A percentile compares a stretch with the other conserved stretches of the same genome.
These are phyloP conservation scores for Candida parachauliodes DNA, from an alignment of 805 yeast species.

Conservation along the genomic window DNA sequence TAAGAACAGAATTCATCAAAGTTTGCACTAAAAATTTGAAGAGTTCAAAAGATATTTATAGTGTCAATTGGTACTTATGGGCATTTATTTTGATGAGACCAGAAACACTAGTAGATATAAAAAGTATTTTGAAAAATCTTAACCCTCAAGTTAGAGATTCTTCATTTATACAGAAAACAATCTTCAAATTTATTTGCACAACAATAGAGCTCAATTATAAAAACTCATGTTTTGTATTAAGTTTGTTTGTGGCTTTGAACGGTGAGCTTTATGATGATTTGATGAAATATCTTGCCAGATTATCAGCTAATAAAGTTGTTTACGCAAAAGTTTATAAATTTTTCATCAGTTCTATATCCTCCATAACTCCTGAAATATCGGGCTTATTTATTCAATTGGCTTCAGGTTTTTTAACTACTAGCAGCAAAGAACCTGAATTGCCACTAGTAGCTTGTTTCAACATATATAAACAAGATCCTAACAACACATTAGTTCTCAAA, in stretches of 20 bases:
- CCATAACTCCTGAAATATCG: slow-evolving; percentile 11
- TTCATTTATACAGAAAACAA: slow-evolving; percentile 4
- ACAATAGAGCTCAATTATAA: slow-evolving; percentile 9
- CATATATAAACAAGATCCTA: slow-evolving; percentile 9
- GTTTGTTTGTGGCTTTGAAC: slow-evolving; percentile 14
- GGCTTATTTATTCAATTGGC: slow-evolving; percentile 19
- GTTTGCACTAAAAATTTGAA: slow-evolving; percentile 2
- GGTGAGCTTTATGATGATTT: slow-evolving; percentile 6
- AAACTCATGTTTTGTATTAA: slow-evolving; percentile 13
- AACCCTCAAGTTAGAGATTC: not conserved
- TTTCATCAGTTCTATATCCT: slow-evolving; percentile 16
- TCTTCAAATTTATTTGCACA: slow-evolving; percentile 10
- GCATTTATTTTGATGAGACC: slow-evolving; percentile 3
- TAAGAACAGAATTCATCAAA: not conserved
- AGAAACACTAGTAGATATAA: not conserved
- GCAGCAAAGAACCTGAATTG: slow-evolving; percentile 20
- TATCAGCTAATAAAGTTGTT: slow-evolving; percentile 7
- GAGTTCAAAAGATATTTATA: slow-evolving; percentile 1
- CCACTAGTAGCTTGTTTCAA: slow-evolving; percentile 25
- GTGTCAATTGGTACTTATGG: slow-evolving; percentile 7
- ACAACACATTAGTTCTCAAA: slow-evolving; percentile 12
- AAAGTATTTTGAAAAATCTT: not conserved
- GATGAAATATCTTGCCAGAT: slow-evolving; percentile 8
- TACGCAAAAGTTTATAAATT: slow-evolving; percentile 14
- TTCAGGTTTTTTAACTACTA: slow-evolving; percentile 13